phyloP scores from a whole-genome alignment of 805 yeast species.

The Cyberlindnera maclurae region DNA sequence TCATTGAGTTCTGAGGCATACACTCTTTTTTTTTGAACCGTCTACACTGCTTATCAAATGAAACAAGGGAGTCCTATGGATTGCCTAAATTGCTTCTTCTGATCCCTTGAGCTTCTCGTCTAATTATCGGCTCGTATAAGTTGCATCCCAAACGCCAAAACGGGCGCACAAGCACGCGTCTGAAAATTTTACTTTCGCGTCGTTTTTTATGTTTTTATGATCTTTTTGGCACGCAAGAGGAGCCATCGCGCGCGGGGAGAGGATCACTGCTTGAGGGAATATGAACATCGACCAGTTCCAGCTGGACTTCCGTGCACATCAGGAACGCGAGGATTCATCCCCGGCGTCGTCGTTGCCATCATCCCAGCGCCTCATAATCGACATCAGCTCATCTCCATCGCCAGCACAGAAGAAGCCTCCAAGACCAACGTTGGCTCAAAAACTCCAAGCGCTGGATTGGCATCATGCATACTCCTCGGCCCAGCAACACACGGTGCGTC shows the following conservation, averaged over 20 bases:
- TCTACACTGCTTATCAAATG: background rate
- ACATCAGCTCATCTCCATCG: conserved; percentile 1
- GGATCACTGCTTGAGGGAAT: no score
- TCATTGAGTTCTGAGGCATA: conserved; percentile 17
- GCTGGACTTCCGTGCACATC: conserved; percentile 1
- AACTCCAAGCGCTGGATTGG: conserved; percentile 31
- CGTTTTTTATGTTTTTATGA: background rate
- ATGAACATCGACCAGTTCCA: conserved; percentile 3
- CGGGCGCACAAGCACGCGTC: background rate
- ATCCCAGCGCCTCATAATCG: background rate
- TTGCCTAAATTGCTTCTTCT: no score
- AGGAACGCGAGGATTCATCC: background rate
- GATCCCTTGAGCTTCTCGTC: no score
- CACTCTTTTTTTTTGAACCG: no score
- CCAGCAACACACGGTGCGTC: conserved; percentile 29
- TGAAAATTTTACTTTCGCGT: background rate
- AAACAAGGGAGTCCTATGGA: no score
- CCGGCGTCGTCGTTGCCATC: background rate
- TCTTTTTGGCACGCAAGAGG: no score
- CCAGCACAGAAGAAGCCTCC: conserved; percentile 17
- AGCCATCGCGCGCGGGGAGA: no score
- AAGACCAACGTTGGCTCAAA: conserved; percentile 32
- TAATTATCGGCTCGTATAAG: no score
- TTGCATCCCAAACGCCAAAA: no score
- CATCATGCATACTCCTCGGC: conserved; percentile 25